Percentiles rank a stretch among this genome's conserved stretches.
phyloP scores from a whole-genome alignment of 2,329 filamentous ascomycete genomes.

The Pezicula carpinea region DNA sequence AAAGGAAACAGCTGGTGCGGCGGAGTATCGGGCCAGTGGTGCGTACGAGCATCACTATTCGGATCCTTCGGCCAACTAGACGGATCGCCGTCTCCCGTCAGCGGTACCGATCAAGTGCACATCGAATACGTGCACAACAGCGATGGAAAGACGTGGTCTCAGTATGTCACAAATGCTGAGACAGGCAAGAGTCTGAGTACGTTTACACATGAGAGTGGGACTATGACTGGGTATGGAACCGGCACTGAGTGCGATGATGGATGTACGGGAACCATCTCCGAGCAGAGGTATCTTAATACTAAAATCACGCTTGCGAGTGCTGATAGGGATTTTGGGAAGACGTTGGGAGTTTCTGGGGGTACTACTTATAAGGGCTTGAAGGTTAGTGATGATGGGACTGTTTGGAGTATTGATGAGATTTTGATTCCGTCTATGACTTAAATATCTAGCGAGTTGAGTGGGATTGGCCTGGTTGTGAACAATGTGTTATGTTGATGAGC shows the following conservation, averaged over 20 bases:
- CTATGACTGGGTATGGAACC: slow-evolving; percentile 35
- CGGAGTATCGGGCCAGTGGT: slow-evolving; percentile 34
- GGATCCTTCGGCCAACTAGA: slow-evolving; percentile 37
- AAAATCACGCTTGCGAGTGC: slow-evolving; percentile 32
- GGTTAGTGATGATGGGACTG: slow-evolving; percentile 30
- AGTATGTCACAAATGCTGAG: slow-evolving; percentile 32
- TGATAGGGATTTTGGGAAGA: slow-evolving; percentile 27
- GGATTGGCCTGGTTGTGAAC: too few species aligned
- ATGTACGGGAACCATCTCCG: slow-evolving; percentile 34
- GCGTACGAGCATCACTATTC: slow-evolving; percentile 35
- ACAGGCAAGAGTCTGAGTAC: slow-evolving; percentile 30
- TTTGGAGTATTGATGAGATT: slow-evolving; percentile 34
- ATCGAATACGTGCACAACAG: slow-evolving; percentile 24
- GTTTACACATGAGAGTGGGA: slow-evolving; percentile 31
- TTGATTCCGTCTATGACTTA: slow-evolving; percentile 29
- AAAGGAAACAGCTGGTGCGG: slow-evolving; percentile 35
- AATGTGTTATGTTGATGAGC: too few species aligned
- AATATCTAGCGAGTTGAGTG: background rate
- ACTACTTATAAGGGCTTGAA: slow-evolving; percentile 31
- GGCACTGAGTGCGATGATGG: slow-evolving; percentile 36
- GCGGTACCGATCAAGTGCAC: slow-evolving; percentile 23
- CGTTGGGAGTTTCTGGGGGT: slow-evolving; percentile 23
- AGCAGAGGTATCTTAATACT: slow-evolving; percentile 35
- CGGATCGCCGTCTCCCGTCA: slow-evolving; percentile 16
- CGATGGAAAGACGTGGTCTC: slow-evolving; percentile 18